phyloP scores from a whole-genome alignment of 805 yeast species.

The Lachancea sp. region DNA sequence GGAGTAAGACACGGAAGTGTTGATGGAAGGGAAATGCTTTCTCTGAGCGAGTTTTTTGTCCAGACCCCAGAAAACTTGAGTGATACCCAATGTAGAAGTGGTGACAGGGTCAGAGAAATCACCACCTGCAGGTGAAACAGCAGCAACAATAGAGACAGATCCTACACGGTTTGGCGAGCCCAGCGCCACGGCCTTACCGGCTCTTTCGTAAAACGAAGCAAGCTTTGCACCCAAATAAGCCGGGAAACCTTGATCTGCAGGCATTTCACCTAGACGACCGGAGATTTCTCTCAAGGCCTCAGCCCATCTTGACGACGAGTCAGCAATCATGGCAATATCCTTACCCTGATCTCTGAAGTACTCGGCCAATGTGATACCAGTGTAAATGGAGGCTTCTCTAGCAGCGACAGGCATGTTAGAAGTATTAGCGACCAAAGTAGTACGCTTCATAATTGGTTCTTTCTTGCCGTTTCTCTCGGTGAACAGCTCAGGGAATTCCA shows the following conservation, averaged over 20 bases:
- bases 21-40: slow-evolving; percentile 98
- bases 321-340: slow-evolving; percentile 98
- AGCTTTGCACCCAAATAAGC: slow-evolving; percentile 98
- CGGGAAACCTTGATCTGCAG: slow-evolving; percentile 99
- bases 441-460: slow-evolving; percentile 99
- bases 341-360: slow-evolving; percentile 99
- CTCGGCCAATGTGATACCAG: slow-evolving; percentile 98
- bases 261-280: slow-evolving; percentile 99
- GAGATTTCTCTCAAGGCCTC: slow-evolving; percentile 99
- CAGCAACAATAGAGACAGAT: slow-evolving; percentile 98
- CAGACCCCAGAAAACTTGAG: slow-evolving; percentile 99
- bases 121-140: slow-evolving; percentile 99
- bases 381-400: slow-evolving; percentile 98
- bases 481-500: slow-evolving; percentile 98
- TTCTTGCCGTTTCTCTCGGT: slow-evolving; percentile 88
- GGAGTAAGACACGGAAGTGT: slow-evolving; percentile 93
- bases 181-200: slow-evolving; percentile 90
- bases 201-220: slow-evolving; percentile 99
- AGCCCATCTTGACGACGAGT: slow-evolving; percentile 99
- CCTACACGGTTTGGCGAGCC: slow-evolving; percentile 97
- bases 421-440: slow-evolving; percentile 96
- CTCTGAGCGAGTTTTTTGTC: slow-evolving; percentile 99
- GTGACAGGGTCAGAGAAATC: slow-evolving; percentile 99
- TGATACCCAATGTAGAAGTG: slow-evolving; percentile 95
- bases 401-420: slow-evolving; percentile 99